A percentile compares a stretch with the other conserved stretches of the same genome.
These are phyloP conservation scores for Backusella westeae DNA, from an alignment of 192 early-diverging fungal species.

Conservation along the genomic window DNA sequence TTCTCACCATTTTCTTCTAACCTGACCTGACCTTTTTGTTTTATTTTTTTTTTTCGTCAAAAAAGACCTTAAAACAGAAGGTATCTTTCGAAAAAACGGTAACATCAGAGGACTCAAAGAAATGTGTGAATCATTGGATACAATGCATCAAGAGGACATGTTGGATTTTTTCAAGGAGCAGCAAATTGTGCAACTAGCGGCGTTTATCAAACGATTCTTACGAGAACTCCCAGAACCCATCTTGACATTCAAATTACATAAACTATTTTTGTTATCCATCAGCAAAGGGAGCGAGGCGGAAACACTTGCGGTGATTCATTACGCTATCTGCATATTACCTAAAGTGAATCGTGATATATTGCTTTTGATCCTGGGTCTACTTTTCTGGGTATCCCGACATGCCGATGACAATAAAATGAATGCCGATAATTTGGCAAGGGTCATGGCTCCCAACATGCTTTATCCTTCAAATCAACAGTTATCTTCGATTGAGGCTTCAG, in stretches of 20 bases:
- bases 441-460: slow-evolving; percentile 24
- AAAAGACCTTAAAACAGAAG: slow-evolving; percentile 34
- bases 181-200: slow-evolving; percentile 16
- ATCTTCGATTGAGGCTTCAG: neutral
- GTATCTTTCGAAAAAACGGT: slow-evolving; percentile 26
- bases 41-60: neutral
- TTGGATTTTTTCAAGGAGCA: slow-evolving; percentile 26
- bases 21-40: neutral
- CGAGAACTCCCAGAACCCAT: slow-evolving; percentile 21
- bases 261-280: slow-evolving; percentile 21
- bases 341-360: slow-evolving; percentile 22
- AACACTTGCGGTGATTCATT: slow-evolving; percentile 12
- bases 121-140: slow-evolving; percentile 12
- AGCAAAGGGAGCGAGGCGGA: neutral
- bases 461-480: slow-evolving; percentile 47
- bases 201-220: slow-evolving; percentile 20
- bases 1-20: neutral
- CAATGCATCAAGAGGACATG: neutral
- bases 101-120: slow-evolving; percentile 25
- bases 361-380: slow-evolving; percentile 4
- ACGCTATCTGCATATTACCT: slow-evolving; percentile 18
- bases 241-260: slow-evolving; percentile 17
- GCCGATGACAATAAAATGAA: slow-evolving; percentile 20
- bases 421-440: slow-evolving; percentile 19
- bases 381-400: slow-evolving; percentile 19